phyloP scores from a whole-genome alignment of 2,329 filamentous ascomycete genomes.

The Ilyonectria destructans region DNA sequence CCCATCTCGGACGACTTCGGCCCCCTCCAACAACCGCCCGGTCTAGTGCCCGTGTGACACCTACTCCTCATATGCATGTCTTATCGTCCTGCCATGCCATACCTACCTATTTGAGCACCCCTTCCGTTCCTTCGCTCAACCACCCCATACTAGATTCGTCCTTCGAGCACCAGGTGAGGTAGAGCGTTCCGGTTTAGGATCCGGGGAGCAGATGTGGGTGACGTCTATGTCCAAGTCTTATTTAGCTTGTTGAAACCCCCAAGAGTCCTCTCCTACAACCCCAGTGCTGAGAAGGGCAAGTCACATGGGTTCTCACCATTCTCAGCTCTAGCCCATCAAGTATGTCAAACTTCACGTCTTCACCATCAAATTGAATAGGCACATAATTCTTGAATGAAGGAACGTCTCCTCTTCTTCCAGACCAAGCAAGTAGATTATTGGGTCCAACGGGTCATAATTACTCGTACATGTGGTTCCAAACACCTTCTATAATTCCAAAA shows the following conservation, averaged over 20 bases:
- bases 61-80: conserved; percentile 13
- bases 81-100: conserved; percentile 24
- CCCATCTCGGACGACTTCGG: conserved; percentile 13
- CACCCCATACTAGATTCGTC: background rate
- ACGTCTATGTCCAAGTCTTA: background rate
- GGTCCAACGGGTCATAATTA: conserved; percentile 12
- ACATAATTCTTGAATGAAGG: background rate
- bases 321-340: background rate
- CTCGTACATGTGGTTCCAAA: conserved; percentile 24
- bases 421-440: background rate
- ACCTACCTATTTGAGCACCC: conserved; percentile 30
- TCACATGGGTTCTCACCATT: background rate
- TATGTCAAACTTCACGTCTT: background rate
- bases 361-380: background rate
- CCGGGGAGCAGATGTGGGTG: background rate
- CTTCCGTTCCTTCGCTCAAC: background rate
- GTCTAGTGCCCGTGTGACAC: conserved; percentile 19
- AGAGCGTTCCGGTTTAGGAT: background rate
- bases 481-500: conserved; percentile 11
- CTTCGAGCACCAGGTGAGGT: background rate
- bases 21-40: conserved; percentile 17
- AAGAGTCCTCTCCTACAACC: background rate
- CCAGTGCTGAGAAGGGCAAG: background rate
- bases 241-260: background rate
- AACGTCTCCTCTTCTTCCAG: background rate